Evolutionary conservation across 1,284 basidiomycete genomes (phyloP).

Genomic region (Rhodotorula sp.): DNA sequence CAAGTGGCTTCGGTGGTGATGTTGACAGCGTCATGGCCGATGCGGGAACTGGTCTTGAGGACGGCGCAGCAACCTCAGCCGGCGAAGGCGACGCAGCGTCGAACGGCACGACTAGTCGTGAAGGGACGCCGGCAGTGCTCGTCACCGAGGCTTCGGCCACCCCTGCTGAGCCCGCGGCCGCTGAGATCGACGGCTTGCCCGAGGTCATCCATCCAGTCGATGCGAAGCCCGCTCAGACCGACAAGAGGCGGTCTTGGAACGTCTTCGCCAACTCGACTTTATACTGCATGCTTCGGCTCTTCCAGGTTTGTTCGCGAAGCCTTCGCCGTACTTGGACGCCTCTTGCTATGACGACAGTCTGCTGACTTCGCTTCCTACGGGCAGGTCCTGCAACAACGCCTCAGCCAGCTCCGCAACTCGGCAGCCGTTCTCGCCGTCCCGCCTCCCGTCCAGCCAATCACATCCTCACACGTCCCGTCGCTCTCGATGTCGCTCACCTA

Average conservation of each 20-base stretch:
- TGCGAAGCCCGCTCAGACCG: constrained; percentile 48
- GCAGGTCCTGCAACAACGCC: constrained; percentile 82
- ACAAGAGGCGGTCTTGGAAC: constrained; percentile 47
- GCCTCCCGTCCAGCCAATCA: constrained; percentile 52
- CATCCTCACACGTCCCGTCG: constrained; percentile 33
- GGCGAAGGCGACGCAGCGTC: not conserved
- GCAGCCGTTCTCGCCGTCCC: constrained; percentile 35
- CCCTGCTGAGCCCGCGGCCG: constrained; percentile 17
- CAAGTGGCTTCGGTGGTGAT: not conserved
- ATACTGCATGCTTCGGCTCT: constrained; percentile 80
- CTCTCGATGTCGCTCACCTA: constrained; percentile 53
- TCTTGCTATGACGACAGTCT: not conserved
- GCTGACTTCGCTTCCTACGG: constrained; percentile 16
- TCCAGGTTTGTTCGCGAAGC: constrained; percentile 65
- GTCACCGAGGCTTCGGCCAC: constrained; percentile 27
- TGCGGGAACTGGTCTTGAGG: constrained; percentile 18
- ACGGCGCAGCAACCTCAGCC: constrained; percentile 17
- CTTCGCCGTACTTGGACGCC: not conserved
- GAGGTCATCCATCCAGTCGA: constrained; percentile 49
- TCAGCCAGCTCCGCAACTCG: constrained; percentile 61
- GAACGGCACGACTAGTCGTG: constrained; percentile 15
- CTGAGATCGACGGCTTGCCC: constrained; percentile 4
- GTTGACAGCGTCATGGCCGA: constrained; percentile 18
- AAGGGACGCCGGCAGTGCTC: constrained; percentile 8
- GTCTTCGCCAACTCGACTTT: constrained; percentile 93